Evolutionary conservation across 2,329 filamentous ascomycete species (phyloP).

Genomic region (Emmonsia crescens): DNA sequence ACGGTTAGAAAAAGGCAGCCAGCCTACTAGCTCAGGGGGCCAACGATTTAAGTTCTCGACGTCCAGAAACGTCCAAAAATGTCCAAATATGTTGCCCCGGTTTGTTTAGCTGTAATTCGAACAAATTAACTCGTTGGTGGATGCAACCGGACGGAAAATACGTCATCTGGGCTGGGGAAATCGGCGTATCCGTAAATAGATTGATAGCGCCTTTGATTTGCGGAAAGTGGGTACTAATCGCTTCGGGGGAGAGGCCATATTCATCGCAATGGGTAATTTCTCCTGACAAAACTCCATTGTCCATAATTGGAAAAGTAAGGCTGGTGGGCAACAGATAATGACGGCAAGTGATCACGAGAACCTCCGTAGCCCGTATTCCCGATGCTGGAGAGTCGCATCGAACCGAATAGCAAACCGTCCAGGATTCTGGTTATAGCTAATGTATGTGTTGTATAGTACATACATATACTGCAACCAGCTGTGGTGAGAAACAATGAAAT

Average conservation of each 20-base stretch:
- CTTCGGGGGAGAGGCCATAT: background rate
- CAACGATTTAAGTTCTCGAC: background rate
- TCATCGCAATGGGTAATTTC: background rate
- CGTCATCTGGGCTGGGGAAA: background rate
- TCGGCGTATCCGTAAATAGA: background rate
- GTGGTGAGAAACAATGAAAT: background rate
- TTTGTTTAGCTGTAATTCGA: background rate
- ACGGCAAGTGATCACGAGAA: background rate
- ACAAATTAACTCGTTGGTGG: background rate
- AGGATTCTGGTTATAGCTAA: background rate
- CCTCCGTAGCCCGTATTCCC: background rate
- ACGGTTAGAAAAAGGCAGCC: background rate
- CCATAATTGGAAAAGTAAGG: background rate
- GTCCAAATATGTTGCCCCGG: background rate
- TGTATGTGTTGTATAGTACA: background rate
- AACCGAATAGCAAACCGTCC: background rate
- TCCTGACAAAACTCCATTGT: background rate
- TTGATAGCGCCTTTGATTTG: background rate
- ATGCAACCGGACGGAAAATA: background rate
- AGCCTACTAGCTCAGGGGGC: background rate
- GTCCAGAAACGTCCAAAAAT: background rate
- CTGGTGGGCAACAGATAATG: background rate
- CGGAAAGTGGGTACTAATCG: background rate
- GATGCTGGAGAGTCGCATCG: background rate
- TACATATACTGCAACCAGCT: background rate